Base-by-base conservation (phyloP, 352 stramenopile species). In the Pythium plurisporium region DNA sequence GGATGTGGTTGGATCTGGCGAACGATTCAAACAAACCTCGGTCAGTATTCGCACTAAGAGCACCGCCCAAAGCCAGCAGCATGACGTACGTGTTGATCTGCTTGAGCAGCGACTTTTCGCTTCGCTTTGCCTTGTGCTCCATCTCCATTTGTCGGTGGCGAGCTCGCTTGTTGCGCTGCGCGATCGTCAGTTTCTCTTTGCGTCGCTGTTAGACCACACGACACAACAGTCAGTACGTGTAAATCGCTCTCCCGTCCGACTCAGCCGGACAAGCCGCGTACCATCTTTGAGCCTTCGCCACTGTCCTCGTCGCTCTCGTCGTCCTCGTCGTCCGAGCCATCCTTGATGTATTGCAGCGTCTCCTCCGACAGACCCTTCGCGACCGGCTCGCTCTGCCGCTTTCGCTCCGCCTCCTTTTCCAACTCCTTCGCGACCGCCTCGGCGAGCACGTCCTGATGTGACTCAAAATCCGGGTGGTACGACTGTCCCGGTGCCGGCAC, bases 381-480 rank as follows among this genome's bases (percentile, higher is more conserved):
- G 17, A 93, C 45, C 1, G 77, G 75, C 44, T 87, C 67, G 14
- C 64, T 45, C 48, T 79, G 56, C 58, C 84, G 62, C 29, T 75
- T 60, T 17, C 53, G 72, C 45, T 72, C 72, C 4, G 83, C 77
- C 4, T 73, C 73, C 34, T 80, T 76, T 60, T 91, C 82, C 10
- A 90, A 61, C 44, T 91, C 79, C 55, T 89, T 52, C 3, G 80
- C 79, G 5, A 91, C 71, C 0, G 85, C 85, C 41, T 85, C 71
- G 11, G 85, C 81, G 55, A 94, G 73, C 9, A 89, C 74, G 45
- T 92, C 82, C 61, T 94, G 80, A 55, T 94, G 85, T 3, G 82
- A 73, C 10, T 82, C 73, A 59, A 91, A 91, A 54, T 91, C 79
- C 12, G 85, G 85, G 67, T 94, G 75, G 67, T 94, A 94, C 67